Base-by-base conservation (phyloP, 345 rosid species). In the Eucalyptus brandiana region DNA sequence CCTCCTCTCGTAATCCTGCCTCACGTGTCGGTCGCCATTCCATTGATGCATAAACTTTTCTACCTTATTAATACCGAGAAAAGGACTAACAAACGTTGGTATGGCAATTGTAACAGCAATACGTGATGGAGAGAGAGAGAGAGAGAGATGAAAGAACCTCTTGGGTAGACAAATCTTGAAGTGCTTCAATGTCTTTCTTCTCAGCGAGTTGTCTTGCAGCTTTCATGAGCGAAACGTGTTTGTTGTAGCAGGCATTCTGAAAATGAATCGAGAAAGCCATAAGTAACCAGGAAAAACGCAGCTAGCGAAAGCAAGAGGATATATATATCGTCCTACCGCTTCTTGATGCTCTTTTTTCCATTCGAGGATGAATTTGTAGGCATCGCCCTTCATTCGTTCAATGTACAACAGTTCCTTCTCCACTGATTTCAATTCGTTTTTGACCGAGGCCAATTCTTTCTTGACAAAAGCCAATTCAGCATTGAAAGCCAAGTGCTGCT, bases 21-120 rank as follows among this genome's bases (percentile, higher is more conserved):
- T 48, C 34, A 0, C 0, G 1, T 3, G 12, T 8, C 37, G 23
- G 15, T 48, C 13, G 40, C 54, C 24, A 51, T 86, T 28, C 87
- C 37, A 86, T 47, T 45, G 87, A 28, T 76, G 47, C 83, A 76
- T 76, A 42, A 86, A 86, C 54, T 28, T 86, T 86, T 86, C 87
- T 28, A 45, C 87, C 87, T 86, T 3, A 19, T 86, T 2, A 50
- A 32, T 8, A 86, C 13, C 32, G 18, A 86, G 32, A 86, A 56
- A 56, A 49, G 30, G 56, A 86, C 14, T 50, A 32, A 16, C 15
- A 86, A 16, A 86, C 56, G 40, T 28, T 28, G 56, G 23, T 3
- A 50, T 48, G 56, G 87, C 37, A 45, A 48, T 86, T 56, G 62
- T 24, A 56, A 56, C 56, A 50, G 34, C 56, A 28, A 86, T 15